Evolutionary conservation across 257 asterid genomes (phyloP).

Genomic region (Ajuga chamaepitys): DNA sequence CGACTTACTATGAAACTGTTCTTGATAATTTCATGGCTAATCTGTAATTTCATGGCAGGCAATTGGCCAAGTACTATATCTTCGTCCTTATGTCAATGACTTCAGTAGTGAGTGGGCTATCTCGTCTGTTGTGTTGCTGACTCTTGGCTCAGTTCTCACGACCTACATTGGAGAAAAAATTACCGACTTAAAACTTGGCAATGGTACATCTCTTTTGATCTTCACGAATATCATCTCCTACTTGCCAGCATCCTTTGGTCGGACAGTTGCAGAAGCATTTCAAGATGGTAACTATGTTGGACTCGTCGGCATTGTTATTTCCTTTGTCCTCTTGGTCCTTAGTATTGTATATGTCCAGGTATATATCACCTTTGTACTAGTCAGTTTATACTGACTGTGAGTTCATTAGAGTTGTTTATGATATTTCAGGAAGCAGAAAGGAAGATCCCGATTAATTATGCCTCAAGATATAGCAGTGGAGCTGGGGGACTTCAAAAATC

Average conservation of each 20-base stretch:
- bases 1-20: background rate
- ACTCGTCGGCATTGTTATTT: slow-evolving; percentile 58
- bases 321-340: slow-evolving; percentile 79
- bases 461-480: slow-evolving; percentile 65
- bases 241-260: slow-evolving; percentile 94
- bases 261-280: slow-evolving; percentile 79
- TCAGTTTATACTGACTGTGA: background rate
- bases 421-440: slow-evolving; percentile 93
- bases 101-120: slow-evolving; percentile 83
- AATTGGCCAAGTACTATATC: slow-evolving; percentile 83
- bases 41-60: slow-evolving; percentile 49
- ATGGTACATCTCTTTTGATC: slow-evolving; percentile 90
- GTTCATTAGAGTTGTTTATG: slow-evolving; percentile 13
- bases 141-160: slow-evolving; percentile 77
- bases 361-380: slow-evolving; percentile 1
- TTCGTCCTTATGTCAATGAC: slow-evolving; percentile 92
- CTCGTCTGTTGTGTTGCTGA: slow-evolving; percentile 68
- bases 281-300: slow-evolving; percentile 89
- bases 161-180: slow-evolving; percentile 87
- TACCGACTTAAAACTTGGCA: slow-evolving; percentile 88
- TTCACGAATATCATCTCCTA: slow-evolving; percentile 96
- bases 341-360: slow-evolving; percentile 98
- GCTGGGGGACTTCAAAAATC: slow-evolving; percentile 73
- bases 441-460: slow-evolving; percentile 90
- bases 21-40: background rate